phyloP scores from a whole-genome alignment of 108 stramenopile genomes.

The Skeletonema tropicum region DNA sequence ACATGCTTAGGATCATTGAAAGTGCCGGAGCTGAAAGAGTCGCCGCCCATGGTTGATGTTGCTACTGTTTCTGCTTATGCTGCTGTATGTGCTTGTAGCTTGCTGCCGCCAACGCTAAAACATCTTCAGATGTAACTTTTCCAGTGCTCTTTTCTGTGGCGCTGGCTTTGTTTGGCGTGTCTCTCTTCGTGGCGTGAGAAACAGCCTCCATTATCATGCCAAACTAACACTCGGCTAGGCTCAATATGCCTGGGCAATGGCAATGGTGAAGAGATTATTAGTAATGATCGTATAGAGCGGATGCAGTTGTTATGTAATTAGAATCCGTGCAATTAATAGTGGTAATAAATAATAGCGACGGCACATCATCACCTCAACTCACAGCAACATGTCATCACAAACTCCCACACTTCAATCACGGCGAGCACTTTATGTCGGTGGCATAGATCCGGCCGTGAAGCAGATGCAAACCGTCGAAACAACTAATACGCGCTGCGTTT shows the following conservation, averaged over 20 bases:
- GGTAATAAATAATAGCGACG: too few relatives aligned
- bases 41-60: conserved; percentile 18
- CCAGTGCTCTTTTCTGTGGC: neutral
- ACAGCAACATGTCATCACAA: conserved; percentile 16
- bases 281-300: too few relatives aligned
- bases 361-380: neutral
- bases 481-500: conserved; percentile 91
- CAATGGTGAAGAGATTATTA: too few relatives aligned
- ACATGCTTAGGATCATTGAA: conserved; percentile 45
- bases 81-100: too few relatives aligned
- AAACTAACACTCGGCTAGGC: too few relatives aligned
- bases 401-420: conserved; percentile 44
- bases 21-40: conserved; percentile 26
- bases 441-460: conserved; percentile 78
- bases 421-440: conserved; percentile 82
- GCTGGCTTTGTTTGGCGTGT: neutral
- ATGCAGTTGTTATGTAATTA: too few relatives aligned
- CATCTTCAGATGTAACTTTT: too few relatives aligned
- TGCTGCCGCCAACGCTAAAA: too few relatives aligned
- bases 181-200: neutral
- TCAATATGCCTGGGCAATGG: too few relatives aligned
- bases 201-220: too few relatives aligned
- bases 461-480: conserved; percentile 48
- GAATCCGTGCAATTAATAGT: too few relatives aligned
- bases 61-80: too few relatives aligned